Evolutionary conservation across 805 yeast genomes (phyloP), one percentile per base, ranked within the genome.

Genomic region (Starmera quercuum): DNA sequence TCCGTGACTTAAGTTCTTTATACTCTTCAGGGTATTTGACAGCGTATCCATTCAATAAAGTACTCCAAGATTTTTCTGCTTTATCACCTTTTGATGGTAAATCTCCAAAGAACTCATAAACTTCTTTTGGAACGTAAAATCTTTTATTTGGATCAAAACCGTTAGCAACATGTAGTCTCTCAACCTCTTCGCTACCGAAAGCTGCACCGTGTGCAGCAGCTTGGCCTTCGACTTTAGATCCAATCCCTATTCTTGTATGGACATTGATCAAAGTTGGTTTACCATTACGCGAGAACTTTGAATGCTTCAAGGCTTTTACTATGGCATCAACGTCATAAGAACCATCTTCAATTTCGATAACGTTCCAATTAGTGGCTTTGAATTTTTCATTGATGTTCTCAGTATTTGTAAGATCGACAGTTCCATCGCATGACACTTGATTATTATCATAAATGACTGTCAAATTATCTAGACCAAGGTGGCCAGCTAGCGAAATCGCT

Each of bases 401-500:
- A 16, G 58, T 45, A 35, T 55, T 50, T 23, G 59, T 51, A 33
- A 58, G 42, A 26, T 56, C 62, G 11, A 53, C 51, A 5, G 62
- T 50, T 7, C 66, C 67, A 37, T 61, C 66, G 38, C 62, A 56
- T 13, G 61, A 45, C 31, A 58, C 47, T 35, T 58, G 60, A 41
- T 62, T 62, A 36, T 61, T 55, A 36, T 61, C 67, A 38, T 59
- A 63, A 26, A 61, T 49, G 7, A 58, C 49, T 15, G 51, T 50
- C 31, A 63, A 54, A 37, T 62, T 63, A 44, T 54, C 54, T 39
- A 62, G 47, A 19, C 49, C 49, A 33, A 61, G 47, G 36, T 61
- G 64, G 20, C 65, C 67, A 12, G 66, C 67, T 6, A 62, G 39
- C 4, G 66, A 57, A 30, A 58, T 52, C 2, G 68, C 55, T 43